Evolutionary conservation across 139 green algal genomes (phyloP), one percentile per base, ranked within the genome.

Genomic region (Chlamydomonas applanata): DNA sequence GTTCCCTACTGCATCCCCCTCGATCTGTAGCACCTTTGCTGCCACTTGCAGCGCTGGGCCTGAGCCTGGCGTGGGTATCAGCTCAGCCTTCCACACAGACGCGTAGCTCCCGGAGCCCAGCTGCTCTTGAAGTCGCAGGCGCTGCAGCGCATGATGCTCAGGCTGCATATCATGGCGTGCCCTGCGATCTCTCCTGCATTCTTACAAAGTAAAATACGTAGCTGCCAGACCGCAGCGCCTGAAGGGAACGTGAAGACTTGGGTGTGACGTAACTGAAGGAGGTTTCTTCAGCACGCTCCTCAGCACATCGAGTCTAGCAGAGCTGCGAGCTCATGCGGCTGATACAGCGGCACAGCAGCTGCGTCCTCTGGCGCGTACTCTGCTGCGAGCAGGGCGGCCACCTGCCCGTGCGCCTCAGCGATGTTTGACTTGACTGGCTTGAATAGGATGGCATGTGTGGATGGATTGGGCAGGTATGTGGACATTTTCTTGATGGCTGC

Each of bases 341-440:
- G 76, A 56, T 84, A 71, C 19, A 87, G 52, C 0, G 77, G 74
- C 27, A 87, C 75, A 25, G 62, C 34, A 13, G 72, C 76, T 1
- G 78, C 76, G 69, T 89, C 85, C 30, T 89, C 85, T 9, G 85
- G 36, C 2, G 66, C 49, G 70, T 89, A 89, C 34, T 89, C 85
- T 2, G 73, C 60, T 16, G 93, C 79, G 40, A 97, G 74, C 24
- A 96, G 86, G 22, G 78, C 66, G 3, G 85, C 82, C 44, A 98
- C 86, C 83, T 98, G 95, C 1, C 74, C 87, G 74, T 98, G 94
- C 16, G 95, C 95, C 79, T 99, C 95, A 1, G 89, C 82, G 35
- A 99, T 91, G 75, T 98, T 99, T 63, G 79, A 90, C 77, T 93
- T 93, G 77, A 99, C 94, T 49, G 96, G 96, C 73, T 86, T 87